Percentiles rank a stretch among this genome's conserved stretches.
Evolutionary conservation across 129 eudicot genomes (phyloP).

Genomic region (sunflower (Helianthus annuus)): DNA sequence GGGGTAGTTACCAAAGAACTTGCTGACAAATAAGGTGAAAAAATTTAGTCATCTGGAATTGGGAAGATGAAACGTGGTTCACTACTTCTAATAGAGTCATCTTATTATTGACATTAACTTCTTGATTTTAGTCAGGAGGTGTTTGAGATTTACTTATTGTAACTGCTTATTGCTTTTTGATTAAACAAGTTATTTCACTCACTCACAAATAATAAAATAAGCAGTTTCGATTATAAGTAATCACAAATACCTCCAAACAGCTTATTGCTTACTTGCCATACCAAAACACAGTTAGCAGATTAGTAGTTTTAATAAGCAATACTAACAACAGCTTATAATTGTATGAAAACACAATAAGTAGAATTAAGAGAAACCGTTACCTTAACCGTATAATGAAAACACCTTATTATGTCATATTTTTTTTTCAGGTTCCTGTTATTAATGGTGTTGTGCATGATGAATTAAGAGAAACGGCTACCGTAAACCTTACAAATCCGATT

Average conservation of each 20-base stretch:
- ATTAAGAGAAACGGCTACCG: conserved; percentile 15
- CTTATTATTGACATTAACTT: neutral
- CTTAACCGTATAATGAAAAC: too few relatives aligned
- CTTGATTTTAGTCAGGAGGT: neutral
- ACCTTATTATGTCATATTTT: neutral
- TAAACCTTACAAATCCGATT: conserved; percentile 17
- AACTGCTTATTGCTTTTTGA: neutral
- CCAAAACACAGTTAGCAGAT: neutral
- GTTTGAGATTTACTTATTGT: too few relatives aligned
- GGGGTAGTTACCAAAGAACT: conserved; percentile 66
- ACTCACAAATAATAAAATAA: neutral
- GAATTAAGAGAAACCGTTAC: too few relatives aligned
- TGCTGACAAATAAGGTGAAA: conserved; percentile 51
- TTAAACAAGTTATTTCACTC: neutral
- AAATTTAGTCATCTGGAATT: conserved; percentile 41
- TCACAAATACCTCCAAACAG: neutral
- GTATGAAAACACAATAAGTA: neutral
- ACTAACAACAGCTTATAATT: too few relatives aligned
- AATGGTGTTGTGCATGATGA: conserved; percentile 22
- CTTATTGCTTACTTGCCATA: neutral
- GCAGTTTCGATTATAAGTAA: neutral
- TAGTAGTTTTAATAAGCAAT: neutral
- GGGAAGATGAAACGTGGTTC: conserved; percentile 68
- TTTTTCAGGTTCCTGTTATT: conserved; percentile 11
- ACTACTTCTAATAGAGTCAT: conserved; percentile 17